phyloP scores from a whole-genome alignment of 2,329 filamentous ascomycete species.

The Diaporthe nobilis region DNA sequence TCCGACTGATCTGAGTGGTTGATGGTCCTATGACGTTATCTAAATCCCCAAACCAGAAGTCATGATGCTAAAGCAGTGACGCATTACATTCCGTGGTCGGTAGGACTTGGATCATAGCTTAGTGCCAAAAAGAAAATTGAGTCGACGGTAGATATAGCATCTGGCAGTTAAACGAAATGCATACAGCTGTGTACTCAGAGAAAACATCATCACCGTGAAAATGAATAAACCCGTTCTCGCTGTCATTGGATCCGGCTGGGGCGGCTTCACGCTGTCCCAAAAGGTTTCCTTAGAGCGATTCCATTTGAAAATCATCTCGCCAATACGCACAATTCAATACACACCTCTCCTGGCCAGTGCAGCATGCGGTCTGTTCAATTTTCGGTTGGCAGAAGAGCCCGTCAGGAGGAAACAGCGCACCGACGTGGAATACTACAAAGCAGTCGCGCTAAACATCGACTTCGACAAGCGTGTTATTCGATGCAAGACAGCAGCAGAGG shows the following conservation, averaged over 20 bases:
- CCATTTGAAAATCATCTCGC: constrained; percentile 57
- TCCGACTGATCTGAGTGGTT: constrained; percentile 1
- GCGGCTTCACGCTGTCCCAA: constrained; percentile 55
- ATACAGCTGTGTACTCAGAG: neutral
- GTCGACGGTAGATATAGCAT: neutral
- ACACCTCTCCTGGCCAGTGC: constrained; percentile 61
- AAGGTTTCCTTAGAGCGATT: constrained; percentile 53
- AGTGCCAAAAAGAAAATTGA: neutral
- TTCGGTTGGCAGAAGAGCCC: constrained; percentile 60
- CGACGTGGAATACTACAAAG: constrained; percentile 55
- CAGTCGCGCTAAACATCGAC: constrained; percentile 55
- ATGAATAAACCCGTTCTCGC: constrained; percentile 40
- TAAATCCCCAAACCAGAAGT: constrained; percentile 9
- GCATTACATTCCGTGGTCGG: neutral
- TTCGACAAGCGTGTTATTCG: constrained; percentile 51
- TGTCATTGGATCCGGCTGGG: constrained; percentile 57
- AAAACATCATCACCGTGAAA: neutral
- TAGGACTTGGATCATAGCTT: neutral
- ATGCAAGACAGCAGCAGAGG: constrained; percentile 52
- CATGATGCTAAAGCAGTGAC: constrained; percentile 14
- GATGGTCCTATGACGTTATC: constrained; percentile 27
- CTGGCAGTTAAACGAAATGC: too few relatives aligned
- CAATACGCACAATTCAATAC: constrained; percentile 57
- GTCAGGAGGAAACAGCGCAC: constrained; percentile 52
- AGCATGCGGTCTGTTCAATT: constrained; percentile 60